Conservation (phyloP, 2,329 filamentous ascomycete species). For the Penicillium sp. region DNA sequence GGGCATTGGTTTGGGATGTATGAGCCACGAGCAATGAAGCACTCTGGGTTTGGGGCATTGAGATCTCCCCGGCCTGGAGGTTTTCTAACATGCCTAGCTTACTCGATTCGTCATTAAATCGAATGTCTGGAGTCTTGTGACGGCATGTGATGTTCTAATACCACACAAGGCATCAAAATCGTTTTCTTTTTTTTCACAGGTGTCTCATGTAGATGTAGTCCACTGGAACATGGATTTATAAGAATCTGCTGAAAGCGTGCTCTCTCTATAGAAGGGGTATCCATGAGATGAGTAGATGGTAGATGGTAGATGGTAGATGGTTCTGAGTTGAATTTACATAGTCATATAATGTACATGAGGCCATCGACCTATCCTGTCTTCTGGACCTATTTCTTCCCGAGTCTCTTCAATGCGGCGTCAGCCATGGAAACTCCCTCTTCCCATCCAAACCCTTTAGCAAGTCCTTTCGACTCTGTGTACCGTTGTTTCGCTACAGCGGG, state of each 20-base stretch:
- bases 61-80: constrained; percentile 16
- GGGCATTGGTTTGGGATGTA: constrained; percentile 38
- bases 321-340: too few species aligned
- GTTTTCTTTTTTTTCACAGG: constrained; percentile 27
- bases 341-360: constrained; percentile 7
- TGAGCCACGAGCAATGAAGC: constrained; percentile 44
- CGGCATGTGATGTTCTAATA: constrained; percentile 39
- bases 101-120: constrained; percentile 31
- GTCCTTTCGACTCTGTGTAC: constrained; percentile 61
- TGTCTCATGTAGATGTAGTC: constrained; percentile 1
- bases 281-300: too few species aligned
- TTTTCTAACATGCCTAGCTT: constrained; percentile 37
- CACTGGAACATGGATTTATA: too few species aligned
- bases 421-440: constrained; percentile 30
- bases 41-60: constrained; percentile 20
- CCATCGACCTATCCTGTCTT: too few species aligned
- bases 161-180: constrained; percentile 35
- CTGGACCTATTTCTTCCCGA: constrained; percentile 26
- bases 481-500: constrained; percentile 57
- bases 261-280: constrained; percentile 4
- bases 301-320: too few species aligned
- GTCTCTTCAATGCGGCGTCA: constrained; percentile 28
- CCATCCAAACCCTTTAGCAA: constrained; percentile 47
- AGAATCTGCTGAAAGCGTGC: background rate
- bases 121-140: constrained; percentile 33